Evolutionary conservation across 2,329 filamentous ascomycete species (phyloP).

Genomic region (Dothideomycetes sp.): DNA sequence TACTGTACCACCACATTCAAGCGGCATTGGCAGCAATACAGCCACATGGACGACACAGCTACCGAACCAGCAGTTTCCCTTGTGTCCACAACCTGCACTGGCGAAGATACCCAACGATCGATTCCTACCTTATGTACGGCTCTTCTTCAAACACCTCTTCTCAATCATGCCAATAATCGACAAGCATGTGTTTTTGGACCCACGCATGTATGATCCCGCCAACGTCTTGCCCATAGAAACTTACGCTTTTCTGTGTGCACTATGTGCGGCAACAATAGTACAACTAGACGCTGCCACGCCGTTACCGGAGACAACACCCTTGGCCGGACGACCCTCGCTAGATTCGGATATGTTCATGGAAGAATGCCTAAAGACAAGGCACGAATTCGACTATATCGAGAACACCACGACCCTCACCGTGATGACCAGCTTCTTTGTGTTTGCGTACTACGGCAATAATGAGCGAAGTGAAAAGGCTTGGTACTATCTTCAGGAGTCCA

Average conservation of each 20-base stretch:
- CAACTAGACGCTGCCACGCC: conserved; percentile 27
- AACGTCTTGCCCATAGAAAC: conserved; percentile 21
- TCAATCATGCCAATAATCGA: conserved; percentile 30
- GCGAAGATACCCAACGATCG: conserved; percentile 7
- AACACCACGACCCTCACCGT: conserved; percentile 22
- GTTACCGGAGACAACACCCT: conserved; percentile 15
- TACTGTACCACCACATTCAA: not conserved
- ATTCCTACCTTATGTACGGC: conserved; percentile 26
- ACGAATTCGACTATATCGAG: conserved; percentile 25
- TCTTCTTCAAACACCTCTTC: conserved; percentile 30
- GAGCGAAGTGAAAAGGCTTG: conserved; percentile 26
- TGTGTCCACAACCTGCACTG: not conserved
- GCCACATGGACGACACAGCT: not conserved
- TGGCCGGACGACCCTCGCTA: conserved; percentile 19
- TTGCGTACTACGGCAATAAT: conserved; percentile 28
- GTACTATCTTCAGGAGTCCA: conserved; percentile 28
- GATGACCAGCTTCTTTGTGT: conserved; percentile 29
- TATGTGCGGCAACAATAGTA: conserved; percentile 27
- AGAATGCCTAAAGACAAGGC: conserved; percentile 26
- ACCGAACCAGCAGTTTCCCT: not conserved
- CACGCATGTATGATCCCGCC: conserved; percentile 20
- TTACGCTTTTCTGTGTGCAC: conserved; percentile 26
- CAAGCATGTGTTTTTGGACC: conserved; percentile 23
- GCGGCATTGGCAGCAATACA: conserved; percentile 3
- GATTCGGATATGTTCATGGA: conserved; percentile 27